Percentiles rank a stretch among this genome's conserved stretches.
These are phyloP conservation scores for Amanita muscaria DNA, from an alignment of 768 basidiomycete genomes.

Conservation along the genomic window DNA sequence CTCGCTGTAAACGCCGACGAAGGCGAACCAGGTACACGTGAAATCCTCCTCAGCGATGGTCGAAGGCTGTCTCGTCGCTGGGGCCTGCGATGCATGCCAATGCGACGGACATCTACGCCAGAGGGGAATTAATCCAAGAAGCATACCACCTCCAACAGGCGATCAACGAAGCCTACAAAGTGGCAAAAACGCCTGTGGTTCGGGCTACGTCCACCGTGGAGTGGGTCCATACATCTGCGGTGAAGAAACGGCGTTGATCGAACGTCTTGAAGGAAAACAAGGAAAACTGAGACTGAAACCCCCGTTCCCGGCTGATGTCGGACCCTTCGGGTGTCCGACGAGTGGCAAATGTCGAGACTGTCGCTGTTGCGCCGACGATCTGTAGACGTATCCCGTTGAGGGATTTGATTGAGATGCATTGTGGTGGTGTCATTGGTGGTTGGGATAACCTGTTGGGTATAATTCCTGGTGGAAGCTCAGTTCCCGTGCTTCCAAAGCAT, in stretches of 20 bases:
- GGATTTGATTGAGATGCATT: constrained; percentile 94
- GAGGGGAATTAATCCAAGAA: constrained; percentile 96
- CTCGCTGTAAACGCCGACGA: constrained; percentile 98
- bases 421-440: constrained; percentile 88
- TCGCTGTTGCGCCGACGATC: constrained; percentile 95
- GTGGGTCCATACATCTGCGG: constrained; percentile 99
- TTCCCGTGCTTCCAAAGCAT: constrained; percentile 82
- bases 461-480: constrained; percentile 90
- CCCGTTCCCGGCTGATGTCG: constrained; percentile 97
- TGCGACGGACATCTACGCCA: constrained; percentile 99
- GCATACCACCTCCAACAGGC: constrained; percentile 91
- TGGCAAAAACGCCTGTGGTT: constrained; percentile 86
- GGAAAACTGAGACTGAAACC: constrained; percentile 97
- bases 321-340: constrained; percentile 93
- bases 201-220: constrained; percentile 94
- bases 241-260: constrained; percentile 96
- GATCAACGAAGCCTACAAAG: constrained; percentile 89
- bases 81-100: constrained; percentile 95
- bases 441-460: constrained; percentile 98
- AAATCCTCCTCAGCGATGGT: constrained; percentile 97
- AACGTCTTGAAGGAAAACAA: constrained; percentile 95
- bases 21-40: constrained; percentile 95
- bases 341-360: constrained; percentile 99
- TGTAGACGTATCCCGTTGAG: constrained; percentile 87
- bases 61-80: constrained; percentile 95